Evolutionary conservation across 768 basidiomycete species (phyloP).

Genomic region (Flagelloscypha sp.): DNA sequence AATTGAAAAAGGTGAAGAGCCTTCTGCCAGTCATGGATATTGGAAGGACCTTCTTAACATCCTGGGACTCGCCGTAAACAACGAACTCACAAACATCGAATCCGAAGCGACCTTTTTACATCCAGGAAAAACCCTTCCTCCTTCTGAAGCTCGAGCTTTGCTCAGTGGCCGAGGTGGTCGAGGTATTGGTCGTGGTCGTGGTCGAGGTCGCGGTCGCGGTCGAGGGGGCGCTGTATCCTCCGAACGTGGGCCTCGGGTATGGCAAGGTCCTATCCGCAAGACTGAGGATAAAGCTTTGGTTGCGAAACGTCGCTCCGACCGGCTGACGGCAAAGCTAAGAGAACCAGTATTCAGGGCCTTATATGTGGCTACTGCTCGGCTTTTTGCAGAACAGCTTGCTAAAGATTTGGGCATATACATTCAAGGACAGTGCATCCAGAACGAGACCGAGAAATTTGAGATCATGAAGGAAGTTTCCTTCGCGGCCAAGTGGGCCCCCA

Average conservation of each 20-base stretch:
- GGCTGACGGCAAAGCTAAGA: conserved; percentile 31
- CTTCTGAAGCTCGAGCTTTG: neutral
- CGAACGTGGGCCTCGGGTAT: too few species aligned
- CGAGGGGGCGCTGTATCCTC: conserved; percentile 10
- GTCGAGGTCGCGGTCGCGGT: conserved; percentile 10
- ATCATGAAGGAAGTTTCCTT: conserved; percentile 42
- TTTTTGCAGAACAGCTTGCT: conserved; percentile 46
- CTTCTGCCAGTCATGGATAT: conserved; percentile 44
- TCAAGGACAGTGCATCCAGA: conserved; percentile 25
- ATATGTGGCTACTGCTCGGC: conserved; percentile 52
- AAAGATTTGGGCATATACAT: conserved; percentile 37
- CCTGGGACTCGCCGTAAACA: conserved; percentile 47
- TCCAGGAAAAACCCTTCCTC: conserved; percentile 9
- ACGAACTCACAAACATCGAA: conserved; percentile 30
- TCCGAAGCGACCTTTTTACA: conserved; percentile 18
- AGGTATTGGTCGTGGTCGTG: neutral
- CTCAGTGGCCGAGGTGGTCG: too few species aligned
- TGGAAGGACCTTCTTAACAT: conserved; percentile 75
- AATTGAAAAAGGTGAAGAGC: conserved; percentile 20
- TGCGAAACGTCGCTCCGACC: conserved; percentile 22
- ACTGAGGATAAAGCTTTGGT: too few species aligned
- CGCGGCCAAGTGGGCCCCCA: conserved; percentile 66
- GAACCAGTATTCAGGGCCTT: conserved; percentile 52
- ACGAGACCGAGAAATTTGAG: conserved; percentile 15
- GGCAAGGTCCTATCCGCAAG: too few species aligned